Evolutionary conservation across 2,329 filamentous ascomycete species (phyloP).

Genomic region (Pseudogymnoascus sp.): DNA sequence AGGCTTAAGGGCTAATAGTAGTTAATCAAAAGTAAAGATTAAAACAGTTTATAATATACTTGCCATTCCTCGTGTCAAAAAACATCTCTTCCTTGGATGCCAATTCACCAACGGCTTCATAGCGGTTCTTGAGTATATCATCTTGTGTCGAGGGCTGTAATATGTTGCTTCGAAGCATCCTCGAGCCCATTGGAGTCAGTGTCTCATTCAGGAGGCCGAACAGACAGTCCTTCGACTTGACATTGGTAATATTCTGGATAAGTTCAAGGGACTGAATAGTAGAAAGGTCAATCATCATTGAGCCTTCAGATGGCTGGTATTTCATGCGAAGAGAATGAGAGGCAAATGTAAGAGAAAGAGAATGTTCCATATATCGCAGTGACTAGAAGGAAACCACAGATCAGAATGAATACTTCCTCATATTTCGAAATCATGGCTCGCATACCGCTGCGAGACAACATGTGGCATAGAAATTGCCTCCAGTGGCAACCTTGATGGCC

Average conservation of each 20-base stretch:
- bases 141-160: conserved; percentile 74
- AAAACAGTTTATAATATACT: conserved; percentile 9
- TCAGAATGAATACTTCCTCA: neutral
- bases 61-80: conserved; percentile 61
- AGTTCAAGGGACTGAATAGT: conserved; percentile 83
- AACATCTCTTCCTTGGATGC: conserved; percentile 80
- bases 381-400: conserved; percentile 41
- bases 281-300: conserved; percentile 91
- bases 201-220: conserved; percentile 83
- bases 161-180: conserved; percentile 76
- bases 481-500: conserved; percentile 67
- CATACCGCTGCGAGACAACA: conserved; percentile 79
- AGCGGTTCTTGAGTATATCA: conserved; percentile 60
- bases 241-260: conserved; percentile 73
- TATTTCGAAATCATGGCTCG: conserved; percentile 11
- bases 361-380: conserved; percentile 70
- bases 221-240: conserved; percentile 72
- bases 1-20: conserved; percentile 52
- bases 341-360: conserved; percentile 59
- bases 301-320: conserved; percentile 80
- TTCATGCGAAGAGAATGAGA: conserved; percentile 76
- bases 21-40: neutral
- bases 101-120: conserved; percentile 77
- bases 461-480: conserved; percentile 78
- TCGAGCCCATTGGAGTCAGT: conserved; percentile 76